A percentile compares a stretch with the other conserved stretches of the same genome.
These are phyloP conservation scores for Pyrenula massariospora DNA, from an alignment of 495 filamentous ascomycete species.

Conservation along the genomic window DNA sequence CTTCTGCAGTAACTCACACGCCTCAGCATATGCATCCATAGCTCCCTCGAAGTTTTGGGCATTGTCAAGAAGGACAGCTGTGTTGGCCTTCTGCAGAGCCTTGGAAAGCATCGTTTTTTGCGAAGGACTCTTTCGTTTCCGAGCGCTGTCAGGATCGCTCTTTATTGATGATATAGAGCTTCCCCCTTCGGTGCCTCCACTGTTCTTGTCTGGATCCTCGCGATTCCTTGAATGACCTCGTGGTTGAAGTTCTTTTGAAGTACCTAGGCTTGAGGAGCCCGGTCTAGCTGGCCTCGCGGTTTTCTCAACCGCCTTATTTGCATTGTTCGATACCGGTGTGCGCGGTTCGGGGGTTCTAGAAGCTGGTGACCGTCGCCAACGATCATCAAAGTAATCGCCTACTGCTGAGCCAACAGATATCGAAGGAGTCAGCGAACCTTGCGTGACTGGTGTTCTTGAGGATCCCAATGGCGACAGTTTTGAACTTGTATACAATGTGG, in stretches of 20 bases:
- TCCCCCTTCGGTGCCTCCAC: constrained; percentile 16
- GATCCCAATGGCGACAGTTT: constrained; percentile 12
- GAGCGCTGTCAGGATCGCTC: constrained; percentile 17
- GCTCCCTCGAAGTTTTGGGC: constrained; percentile 89
- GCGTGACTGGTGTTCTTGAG: constrained; percentile 7
- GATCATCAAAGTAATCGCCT: constrained; percentile 16
- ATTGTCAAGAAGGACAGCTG: constrained; percentile 88
- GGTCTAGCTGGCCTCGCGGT: neutral
- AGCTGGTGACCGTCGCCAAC: constrained; percentile 11
- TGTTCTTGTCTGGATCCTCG: constrained; percentile 7
- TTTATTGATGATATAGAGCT: constrained; percentile 13
- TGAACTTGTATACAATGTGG: neutral
- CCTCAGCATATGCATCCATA: constrained; percentile 82
- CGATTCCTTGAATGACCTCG: constrained; percentile 5
- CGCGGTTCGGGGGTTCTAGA: constrained; percentile 6
- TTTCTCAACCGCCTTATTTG: constrained; percentile 9
- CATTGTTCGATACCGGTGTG: constrained; percentile 12
- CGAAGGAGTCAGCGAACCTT: constrained; percentile 1
- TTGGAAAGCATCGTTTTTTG: constrained; percentile 90
- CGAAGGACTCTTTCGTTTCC: constrained; percentile 36
- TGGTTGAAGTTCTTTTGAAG: constrained; percentile 5
- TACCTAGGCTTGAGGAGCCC: neutral
- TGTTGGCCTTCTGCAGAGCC: constrained; percentile 89
- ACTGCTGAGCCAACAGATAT: constrained; percentile 11
- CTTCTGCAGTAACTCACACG: constrained; percentile 69